Evolutionary conservation across 1,139 yeast species (phyloP).

Genomic region (Pichia norvegensis): DNA sequence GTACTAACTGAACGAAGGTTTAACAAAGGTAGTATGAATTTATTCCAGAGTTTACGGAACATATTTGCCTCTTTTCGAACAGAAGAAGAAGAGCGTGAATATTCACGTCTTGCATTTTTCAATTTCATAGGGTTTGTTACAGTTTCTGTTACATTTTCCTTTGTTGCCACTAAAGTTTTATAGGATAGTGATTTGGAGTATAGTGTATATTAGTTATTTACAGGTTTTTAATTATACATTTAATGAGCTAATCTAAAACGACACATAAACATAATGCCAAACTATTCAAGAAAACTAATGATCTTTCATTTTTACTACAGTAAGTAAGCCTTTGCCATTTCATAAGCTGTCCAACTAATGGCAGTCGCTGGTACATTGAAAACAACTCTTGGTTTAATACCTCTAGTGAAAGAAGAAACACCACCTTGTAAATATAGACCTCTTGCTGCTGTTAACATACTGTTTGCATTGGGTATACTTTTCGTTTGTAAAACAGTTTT

Average conservation of each 20-base stretch:
- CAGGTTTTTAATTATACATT: slow-evolving; percentile 1
- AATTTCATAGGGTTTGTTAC: slow-evolving; percentile 74
- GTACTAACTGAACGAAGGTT: too few relatives aligned
- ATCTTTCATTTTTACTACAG: slow-evolving; percentile 8
- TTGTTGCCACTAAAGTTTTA: slow-evolving; percentile 58
- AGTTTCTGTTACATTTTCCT: slow-evolving; percentile 71
- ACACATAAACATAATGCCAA: background rate
- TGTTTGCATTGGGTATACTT: slow-evolving; percentile 53
- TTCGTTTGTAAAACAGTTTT: slow-evolving; percentile 85
- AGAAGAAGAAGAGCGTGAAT: slow-evolving; percentile 74
- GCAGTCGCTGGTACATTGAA: slow-evolving; percentile 97
- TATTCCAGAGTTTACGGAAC: slow-evolving; percentile 36
- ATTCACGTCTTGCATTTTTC: slow-evolving; percentile 75
- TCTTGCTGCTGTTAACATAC: slow-evolving; percentile 63
- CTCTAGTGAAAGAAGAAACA: slow-evolving; percentile 64
- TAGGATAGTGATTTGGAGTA: background rate
- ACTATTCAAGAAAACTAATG: too few relatives aligned
- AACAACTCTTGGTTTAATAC: slow-evolving; percentile 84
- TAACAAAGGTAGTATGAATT: slow-evolving; percentile 4
- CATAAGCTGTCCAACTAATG: slow-evolving; percentile 96
- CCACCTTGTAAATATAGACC: slow-evolving; percentile 67
- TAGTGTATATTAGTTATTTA: background rate
- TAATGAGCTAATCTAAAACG: background rate
- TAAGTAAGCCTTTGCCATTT: slow-evolving; percentile 82
- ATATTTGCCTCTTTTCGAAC: slow-evolving; percentile 78